These are phyloP conservation scores for Eucalyptus pauciflora DNA, from an alignment of 345 rosid species.

Conservation along the genomic window DNA sequence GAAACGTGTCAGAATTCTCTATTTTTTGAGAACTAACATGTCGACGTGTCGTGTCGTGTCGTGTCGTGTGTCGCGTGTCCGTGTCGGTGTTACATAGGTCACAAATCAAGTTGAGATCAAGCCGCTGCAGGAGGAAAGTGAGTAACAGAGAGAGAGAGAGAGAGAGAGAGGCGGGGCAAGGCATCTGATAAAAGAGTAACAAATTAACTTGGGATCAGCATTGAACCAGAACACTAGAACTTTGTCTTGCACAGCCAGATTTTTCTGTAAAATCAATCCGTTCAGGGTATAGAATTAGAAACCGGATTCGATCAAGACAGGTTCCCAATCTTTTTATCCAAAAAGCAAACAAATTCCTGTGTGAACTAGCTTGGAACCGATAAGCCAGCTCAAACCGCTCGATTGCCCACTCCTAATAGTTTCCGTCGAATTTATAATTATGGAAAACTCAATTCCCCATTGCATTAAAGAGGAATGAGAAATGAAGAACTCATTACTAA, in stretches of 20 bases:
- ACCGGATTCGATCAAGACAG: neutral
- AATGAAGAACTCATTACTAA: no score
- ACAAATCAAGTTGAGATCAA: no score
- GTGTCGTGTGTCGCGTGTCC: no score
- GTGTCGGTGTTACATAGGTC: no score
- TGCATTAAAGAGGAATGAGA: no score
- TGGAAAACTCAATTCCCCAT: neutral
- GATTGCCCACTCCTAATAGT: neutral
- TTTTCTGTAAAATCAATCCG: neutral
- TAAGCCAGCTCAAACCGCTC: neutral
- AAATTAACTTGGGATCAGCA: neutral
- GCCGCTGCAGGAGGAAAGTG: no score
- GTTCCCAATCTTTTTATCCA: neutral
- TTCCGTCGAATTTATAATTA: neutral
- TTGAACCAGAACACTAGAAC: no score
- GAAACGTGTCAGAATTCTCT: no score
- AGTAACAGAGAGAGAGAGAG: no score
- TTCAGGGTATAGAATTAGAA: neutral
- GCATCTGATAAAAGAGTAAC: neutral
- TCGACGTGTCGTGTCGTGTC: no score
- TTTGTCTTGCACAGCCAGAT: neutral
- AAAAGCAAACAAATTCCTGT: neutral
- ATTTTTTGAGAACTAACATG: no score
- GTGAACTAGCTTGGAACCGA: neutral
- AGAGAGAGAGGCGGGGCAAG: neutral